Evolutionary conservation across 1,284 basidiomycete species (phyloP), one percentile per base, ranked within the genome.

Genomic region (Leucoagaricus sp.): DNA sequence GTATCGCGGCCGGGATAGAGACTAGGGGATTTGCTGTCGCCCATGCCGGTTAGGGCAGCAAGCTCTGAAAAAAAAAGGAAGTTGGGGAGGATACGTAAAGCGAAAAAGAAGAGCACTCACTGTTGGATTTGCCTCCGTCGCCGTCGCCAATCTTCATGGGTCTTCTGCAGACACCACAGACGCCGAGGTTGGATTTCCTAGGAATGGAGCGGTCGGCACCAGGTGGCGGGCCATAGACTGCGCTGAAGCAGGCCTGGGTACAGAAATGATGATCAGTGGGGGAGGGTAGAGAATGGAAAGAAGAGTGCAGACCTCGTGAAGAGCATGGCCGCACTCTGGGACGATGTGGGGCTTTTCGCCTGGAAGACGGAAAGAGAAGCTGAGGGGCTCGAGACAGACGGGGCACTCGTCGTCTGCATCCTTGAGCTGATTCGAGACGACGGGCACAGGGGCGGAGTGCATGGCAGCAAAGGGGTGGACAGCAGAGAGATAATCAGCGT

Each of bases 301-400:
- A 48, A 55, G 53, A 47, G 38, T 6, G 75, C 84, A 68, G 62
- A 93, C 93, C 77, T 97, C 91, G 74, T 97, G 96, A 23, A 99
- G 83, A 9, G 93, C 90, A 75, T 99, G 96, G n/a, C 96, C 95
- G 65, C 96, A 99, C 67, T 94, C 89, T 28, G 96, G 96, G 25
- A 97, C 89, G 57, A 99, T 91, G 68, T 98, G 95, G 1, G 96
- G 93, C 69, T 96, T 98, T 75, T 99, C 96, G 15, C 96, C 96
- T 0, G 88, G 92, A 19, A 94, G 78, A 61, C 90, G 82, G 74
- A 93, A 93, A 74, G 85, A 88, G 72, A 94, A 93, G 65, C 87
- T 90, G 64, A 96, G 85, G 1, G 91, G 89, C 67, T 95, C 94
- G 64, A 95, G 84, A 72, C 93, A 96, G 66, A 96, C 92, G 26